phyloP scores from a whole-genome alignment of 768 basidiomycete genomes.

The Hemileccinum impolitum region DNA sequence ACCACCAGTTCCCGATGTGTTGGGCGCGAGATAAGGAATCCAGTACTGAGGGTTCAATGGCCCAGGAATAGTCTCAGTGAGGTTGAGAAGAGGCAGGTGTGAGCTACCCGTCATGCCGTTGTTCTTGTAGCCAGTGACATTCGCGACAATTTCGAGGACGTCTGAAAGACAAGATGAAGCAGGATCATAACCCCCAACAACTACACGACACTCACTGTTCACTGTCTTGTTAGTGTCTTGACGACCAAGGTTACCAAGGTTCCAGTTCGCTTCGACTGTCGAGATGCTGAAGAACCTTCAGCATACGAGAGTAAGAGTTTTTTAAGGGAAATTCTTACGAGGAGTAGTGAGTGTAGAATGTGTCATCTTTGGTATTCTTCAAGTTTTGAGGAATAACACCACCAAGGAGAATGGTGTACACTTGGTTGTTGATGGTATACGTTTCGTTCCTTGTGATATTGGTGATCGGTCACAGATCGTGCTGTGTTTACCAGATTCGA shows the following conservation, averaged over 20 bases:
- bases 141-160: constrained; percentile 50
- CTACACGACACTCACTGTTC: constrained; percentile 5
- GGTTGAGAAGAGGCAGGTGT: constrained; percentile 36
- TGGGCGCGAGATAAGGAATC: constrained; percentile 42
- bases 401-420: constrained; percentile 44
- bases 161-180: constrained; percentile 28
- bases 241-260: constrained; percentile 53
- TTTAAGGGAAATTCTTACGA: constrained; percentile 15
- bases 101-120: constrained; percentile 27
- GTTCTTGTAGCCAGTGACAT: constrained; percentile 44
- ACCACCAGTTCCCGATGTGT: constrained; percentile 33
- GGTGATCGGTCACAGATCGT: neutral
- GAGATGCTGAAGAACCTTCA: constrained; percentile 33
- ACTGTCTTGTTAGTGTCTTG: constrained; percentile 46
- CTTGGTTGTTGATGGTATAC: constrained; percentile 40
- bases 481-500: constrained; percentile 6
- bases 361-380: constrained; percentile 44
- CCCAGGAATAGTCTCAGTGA: constrained; percentile 37
- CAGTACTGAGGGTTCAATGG: constrained; percentile 37
- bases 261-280: constrained; percentile 59
- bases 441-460: constrained; percentile 21
- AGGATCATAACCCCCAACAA: neutral
- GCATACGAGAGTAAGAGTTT: neutral
- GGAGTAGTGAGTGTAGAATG: constrained; percentile 60
- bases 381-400: constrained; percentile 41